Percentiles rank a stretch among this genome's conserved stretches.
phyloP scores from a whole-genome alignment of 2,329 filamentous ascomycete species.

The Colletotrichum endophyticum region DNA sequence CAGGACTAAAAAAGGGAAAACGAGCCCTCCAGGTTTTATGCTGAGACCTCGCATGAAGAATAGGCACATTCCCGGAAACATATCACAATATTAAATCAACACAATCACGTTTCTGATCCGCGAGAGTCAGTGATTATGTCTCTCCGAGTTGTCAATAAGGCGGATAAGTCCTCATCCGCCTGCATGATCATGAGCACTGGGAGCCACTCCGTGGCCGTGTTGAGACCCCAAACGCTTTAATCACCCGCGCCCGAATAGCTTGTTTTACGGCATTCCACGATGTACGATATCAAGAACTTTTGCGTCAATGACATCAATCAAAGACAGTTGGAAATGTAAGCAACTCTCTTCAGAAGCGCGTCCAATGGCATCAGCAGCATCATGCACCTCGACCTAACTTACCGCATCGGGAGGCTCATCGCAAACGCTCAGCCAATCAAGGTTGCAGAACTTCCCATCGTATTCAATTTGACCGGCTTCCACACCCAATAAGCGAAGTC shows the following conservation, averaged over 20 bases:
- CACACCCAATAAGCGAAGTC: neutral
- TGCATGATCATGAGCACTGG: neutral
- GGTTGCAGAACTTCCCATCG: neutral
- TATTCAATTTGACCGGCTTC: fast-evolving
- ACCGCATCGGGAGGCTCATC: neutral
- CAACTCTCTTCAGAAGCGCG: neutral
- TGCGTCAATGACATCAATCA: neutral
- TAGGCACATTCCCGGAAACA: neutral
- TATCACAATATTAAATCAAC: neutral
- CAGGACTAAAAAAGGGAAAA: neutral
- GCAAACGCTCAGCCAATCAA: neutral
- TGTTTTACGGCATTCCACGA: neutral
- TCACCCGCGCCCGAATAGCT: neutral
- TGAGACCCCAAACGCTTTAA: neutral
- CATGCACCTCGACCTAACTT: neutral
- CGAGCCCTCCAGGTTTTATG: fast-evolving
- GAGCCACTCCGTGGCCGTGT: neutral
- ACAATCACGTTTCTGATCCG: too few relatives aligned
- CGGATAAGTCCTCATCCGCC: neutral
- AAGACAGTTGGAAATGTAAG: fast-evolving
- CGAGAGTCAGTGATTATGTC: neutral
- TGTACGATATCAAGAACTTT: neutral
- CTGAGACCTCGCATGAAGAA: neutral
- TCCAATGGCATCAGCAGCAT: neutral
- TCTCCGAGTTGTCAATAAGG: neutral